Base-by-base conservation (phyloP, 257 asterid species). In the Coffea canephora region DNA sequence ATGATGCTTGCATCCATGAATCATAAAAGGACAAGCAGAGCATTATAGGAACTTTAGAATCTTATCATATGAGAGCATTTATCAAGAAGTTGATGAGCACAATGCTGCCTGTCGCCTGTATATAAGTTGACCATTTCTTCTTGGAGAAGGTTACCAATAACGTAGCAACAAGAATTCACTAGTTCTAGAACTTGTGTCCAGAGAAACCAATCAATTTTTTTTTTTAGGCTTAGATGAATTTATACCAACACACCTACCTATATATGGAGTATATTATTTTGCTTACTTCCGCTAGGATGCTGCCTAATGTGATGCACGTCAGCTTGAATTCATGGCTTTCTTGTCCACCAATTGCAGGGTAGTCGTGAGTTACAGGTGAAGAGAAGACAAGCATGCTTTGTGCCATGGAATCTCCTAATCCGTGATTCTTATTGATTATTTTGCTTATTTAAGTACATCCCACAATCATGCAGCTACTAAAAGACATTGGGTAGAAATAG, bases 301-400 rank as follows among this genome's bases (percentile, higher is more conserved):
- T 65, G 80, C 65, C 73, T n/a, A 39, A 61, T 23, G 50, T 25
- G 49, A 16, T 41, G 19, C 69, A 72, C 65, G 50, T 61, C 70
- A 71, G 81, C 78, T 23, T 45, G 25, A 64, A 18, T 43, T 77
- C 9, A 16, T 36, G 41, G 31, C 65, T 57, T 74, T 82, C 27
- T 66, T 82, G 85, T 75, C 82, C 82, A 73, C 85, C 81, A 66
- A 73, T 54, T 55, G 79, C 27, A 36, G 19, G 65, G 65, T 76
- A 82, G 34, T 62, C 57, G 59, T 74, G 65, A 79, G 83, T 48
- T 74, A 59, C 59, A 68, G 85, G 82, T 57, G n/a, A 73, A 69
- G 61, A 78, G 69, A 78, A 61, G 86, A 75, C 80, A 74, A 83
- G 19, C 86, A 69, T 45, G 69, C 78, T 83, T 83, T 78, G 77